These are phyloP conservation scores for Neohortaea acidophila DNA, from an alignment of 495 filamentous ascomycete species.

Conservation along the genomic window DNA sequence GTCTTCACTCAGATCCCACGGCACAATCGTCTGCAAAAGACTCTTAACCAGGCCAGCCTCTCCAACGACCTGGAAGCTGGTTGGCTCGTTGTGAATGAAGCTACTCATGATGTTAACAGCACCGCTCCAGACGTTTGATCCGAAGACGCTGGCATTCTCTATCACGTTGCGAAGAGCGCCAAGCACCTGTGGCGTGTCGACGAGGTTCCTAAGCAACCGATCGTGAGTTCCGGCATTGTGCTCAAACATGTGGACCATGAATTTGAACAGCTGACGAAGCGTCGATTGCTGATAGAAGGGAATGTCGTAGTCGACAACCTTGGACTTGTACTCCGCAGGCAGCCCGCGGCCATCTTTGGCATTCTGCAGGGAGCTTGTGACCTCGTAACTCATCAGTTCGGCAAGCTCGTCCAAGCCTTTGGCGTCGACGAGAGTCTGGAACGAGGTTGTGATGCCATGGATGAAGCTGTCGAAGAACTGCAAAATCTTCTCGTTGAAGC, in stretches of 20 bases:
- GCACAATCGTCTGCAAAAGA: constrained; percentile 48
- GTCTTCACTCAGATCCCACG: constrained; percentile 24
- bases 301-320: constrained; percentile 78
- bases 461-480: constrained; percentile 75
- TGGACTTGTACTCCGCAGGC: constrained; percentile 58
- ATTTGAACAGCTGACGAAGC: constrained; percentile 84
- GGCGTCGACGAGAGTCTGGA: constrained; percentile 59
- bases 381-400: constrained; percentile 66
- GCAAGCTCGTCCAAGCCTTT: constrained; percentile 77
- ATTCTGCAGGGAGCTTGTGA: constrained; percentile 50
- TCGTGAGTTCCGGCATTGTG: constrained; percentile 75
- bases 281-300: constrained; percentile 84
- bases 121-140: constrained; percentile 85
- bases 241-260: constrained; percentile 88
- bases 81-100: constrained; percentile 98
- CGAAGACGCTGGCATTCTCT: constrained; percentile 59
- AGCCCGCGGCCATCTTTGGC: constrained; percentile 57
- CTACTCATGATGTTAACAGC: constrained; percentile 79
- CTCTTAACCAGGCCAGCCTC: constrained; percentile 82
- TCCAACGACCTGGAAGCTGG: constrained; percentile 85
- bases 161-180: constrained; percentile 67
- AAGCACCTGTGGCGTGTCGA: constrained; percentile 78
- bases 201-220: constrained; percentile 76
- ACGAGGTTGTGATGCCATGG: constrained; percentile 64
- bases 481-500: constrained; percentile 64